Evolutionary conservation across 2,329 filamentous ascomycete species (phyloP), one percentile per base, ranked within the genome.

Genomic region (Diplocarpon mali): DNA sequence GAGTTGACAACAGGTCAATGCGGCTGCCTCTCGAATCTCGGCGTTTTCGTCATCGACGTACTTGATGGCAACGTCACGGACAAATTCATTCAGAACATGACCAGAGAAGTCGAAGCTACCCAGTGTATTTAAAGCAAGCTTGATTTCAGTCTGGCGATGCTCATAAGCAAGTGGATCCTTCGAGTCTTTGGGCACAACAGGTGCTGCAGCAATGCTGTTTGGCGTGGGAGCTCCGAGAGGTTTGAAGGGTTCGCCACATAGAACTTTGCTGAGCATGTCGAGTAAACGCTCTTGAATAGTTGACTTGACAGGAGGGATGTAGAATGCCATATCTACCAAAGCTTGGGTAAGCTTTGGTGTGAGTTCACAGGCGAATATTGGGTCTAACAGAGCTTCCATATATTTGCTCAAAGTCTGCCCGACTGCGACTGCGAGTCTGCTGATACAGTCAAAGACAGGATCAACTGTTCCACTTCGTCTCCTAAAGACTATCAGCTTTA

Each of bases 331-430:
- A 60, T 98, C 93, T 16, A 96, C 89, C 43, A 98, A 71, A 2
- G 93, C 93, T 62, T 96, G 89, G 0, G 90, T 95, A 17, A 98
- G 74, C 54, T 93, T 92, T 45, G 90, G 85, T 31, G 88, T 95
- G 42, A 98, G 72, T 39, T 94, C 92, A 61, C 92, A 98, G 13
- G 87, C 89, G 64, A 98, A 98, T 47, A 98, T 95, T 10, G 93
- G 89, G 56, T 95, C 90, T 9, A 98, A 74, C 24, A 98, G 69
- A 11, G 89, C 85, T 61, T 95, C 89, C 80, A 98, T 95, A 62
- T 96, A 95, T 66, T 96, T 98, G 72, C 87, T 96, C 42, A 98
- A 71, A 0, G 90, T 92, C 67, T 98, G 92, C 1, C 92, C 92
- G 27, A 96, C 92, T 2, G 92, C 92, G 37, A 94, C 83, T 0